Evolutionary conservation across 768 basidiomycete genomes (phyloP).

Genomic region (Lyophyllum atratum): DNA sequence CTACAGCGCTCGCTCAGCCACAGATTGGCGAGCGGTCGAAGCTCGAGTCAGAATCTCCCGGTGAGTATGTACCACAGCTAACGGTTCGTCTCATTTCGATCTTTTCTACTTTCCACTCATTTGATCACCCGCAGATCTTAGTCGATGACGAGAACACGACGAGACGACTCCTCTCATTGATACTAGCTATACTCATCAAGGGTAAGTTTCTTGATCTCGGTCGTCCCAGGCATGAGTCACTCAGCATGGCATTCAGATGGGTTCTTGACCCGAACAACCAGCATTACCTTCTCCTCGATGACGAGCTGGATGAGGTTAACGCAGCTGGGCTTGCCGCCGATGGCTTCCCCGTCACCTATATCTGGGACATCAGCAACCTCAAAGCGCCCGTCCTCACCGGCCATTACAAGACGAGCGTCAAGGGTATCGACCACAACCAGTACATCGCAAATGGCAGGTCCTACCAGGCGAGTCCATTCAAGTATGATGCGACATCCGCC

Average conservation of each 20-base stretch:
- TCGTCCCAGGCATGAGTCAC: neutral
- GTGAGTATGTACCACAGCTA: no score
- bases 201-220: constrained; percentile 8
- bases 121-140: no score
- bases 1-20: no score
- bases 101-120: no score
- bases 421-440: constrained; percentile 31
- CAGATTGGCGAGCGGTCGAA: no score
- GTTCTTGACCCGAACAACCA: constrained; percentile 29
- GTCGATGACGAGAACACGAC: no score
- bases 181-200: constrained; percentile 33
- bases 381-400: constrained; percentile 27
- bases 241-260: constrained; percentile 8
- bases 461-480: constrained; percentile 17
- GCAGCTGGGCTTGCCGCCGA: constrained; percentile 21
- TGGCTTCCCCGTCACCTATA: constrained; percentile 26
- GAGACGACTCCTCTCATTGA: no score
- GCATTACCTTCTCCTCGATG: constrained; percentile 29
- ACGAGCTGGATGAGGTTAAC: constrained; percentile 27
- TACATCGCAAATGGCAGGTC: constrained; percentile 26
- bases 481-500: neutral
- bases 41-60: no score
- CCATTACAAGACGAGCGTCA: constrained; percentile 24
- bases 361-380: constrained; percentile 32
- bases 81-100: no score